phyloP scores from a whole-genome alignment of 2,329 filamentous ascomycete species.

The Dendrostoma leiphaemia region DNA sequence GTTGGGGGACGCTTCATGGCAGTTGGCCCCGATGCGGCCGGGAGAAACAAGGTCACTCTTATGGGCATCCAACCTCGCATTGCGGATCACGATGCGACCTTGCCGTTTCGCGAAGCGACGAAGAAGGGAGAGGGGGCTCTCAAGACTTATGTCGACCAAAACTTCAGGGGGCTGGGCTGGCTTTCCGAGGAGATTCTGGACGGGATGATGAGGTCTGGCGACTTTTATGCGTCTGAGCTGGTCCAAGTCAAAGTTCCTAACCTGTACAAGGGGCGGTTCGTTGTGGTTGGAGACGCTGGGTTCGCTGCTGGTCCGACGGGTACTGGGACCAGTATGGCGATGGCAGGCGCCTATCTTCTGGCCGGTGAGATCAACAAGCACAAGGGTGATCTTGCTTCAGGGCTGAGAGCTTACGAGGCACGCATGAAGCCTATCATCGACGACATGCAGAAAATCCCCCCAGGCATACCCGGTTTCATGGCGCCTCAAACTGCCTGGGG shows the following conservation, averaged over 20 bases:
- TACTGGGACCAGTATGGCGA: slow-evolving; percentile 36
- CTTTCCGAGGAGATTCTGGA: slow-evolving; percentile 35
- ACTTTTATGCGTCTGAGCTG: slow-evolving; percentile 39
- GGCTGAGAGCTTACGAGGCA: slow-evolving; percentile 33
- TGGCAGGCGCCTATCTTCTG: slow-evolving; percentile 43
- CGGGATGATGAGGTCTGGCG: slow-evolving; percentile 31
- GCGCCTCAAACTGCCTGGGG: slow-evolving; percentile 45
- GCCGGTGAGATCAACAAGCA: slow-evolving; percentile 39
- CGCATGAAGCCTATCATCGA: slow-evolving; percentile 34
- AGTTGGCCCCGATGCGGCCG: slow-evolving; percentile 15
- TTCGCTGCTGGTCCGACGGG: slow-evolving; percentile 41
- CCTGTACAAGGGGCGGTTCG: slow-evolving; percentile 36
- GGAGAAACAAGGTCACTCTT: slow-evolving; percentile 30
- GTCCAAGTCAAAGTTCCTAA: slow-evolving; percentile 36
- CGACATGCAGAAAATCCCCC: slow-evolving; percentile 31
- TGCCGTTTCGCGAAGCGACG: slow-evolving; percentile 38
- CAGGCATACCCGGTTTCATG: slow-evolving; percentile 33
- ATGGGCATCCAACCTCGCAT: slow-evolving; percentile 34
- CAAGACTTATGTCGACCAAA: slow-evolving; percentile 27
- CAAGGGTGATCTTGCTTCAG: slow-evolving; percentile 29
- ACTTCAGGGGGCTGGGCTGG: slow-evolving; percentile 41
- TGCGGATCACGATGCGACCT: slow-evolving; percentile 24
- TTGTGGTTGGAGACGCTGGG: slow-evolving; percentile 41
- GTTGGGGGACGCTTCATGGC: slow-evolving; percentile 36
- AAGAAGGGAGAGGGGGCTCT: slow-evolving; percentile 32